Percentiles rank a stretch among this genome's conserved stretches.
Evolutionary conservation across 768 basidiomycete genomes (phyloP).

Genomic region (Strobilomyces dryophilus): DNA sequence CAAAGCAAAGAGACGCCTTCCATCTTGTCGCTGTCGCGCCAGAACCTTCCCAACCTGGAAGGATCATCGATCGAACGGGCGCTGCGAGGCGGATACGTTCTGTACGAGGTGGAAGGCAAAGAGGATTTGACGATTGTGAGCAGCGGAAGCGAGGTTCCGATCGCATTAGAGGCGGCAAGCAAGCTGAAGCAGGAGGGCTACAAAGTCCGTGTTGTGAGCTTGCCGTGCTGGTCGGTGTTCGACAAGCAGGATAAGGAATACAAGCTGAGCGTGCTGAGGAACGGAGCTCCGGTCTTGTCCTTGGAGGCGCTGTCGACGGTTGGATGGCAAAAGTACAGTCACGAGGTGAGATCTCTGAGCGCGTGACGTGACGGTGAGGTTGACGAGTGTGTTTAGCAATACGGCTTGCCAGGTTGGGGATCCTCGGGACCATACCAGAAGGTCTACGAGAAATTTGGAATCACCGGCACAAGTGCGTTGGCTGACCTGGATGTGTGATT

Average conservation of each 20-base stretch:
- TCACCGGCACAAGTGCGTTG: slow-evolving; percentile 67
- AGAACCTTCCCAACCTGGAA: slow-evolving; percentile 92
- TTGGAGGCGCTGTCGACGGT: slow-evolving; percentile 80
- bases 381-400: slow-evolving; percentile 46
- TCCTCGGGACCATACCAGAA: slow-evolving; percentile 87
- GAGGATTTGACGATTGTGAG: slow-evolving; percentile 90
- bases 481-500: neutral
- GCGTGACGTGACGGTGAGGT: neutral
- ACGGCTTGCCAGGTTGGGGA: slow-evolving; percentile 73
- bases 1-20: slow-evolving; percentile 76
- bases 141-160: slow-evolving; percentile 84
- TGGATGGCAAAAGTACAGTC: slow-evolving; percentile 88
- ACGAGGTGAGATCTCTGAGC: slow-evolving; percentile 50
- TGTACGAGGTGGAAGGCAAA: slow-evolving; percentile 65
- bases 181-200: slow-evolving; percentile 73
- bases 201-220: slow-evolving; percentile 77
- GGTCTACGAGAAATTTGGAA: slow-evolving; percentile 88
- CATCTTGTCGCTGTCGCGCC: slow-evolving; percentile 76
- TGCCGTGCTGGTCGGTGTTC: slow-evolving; percentile 89
- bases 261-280: slow-evolving; percentile 77
- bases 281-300: slow-evolving; percentile 85
- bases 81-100: slow-evolving; percentile 81
- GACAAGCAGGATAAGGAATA: slow-evolving; percentile 80
- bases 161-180: slow-evolving; percentile 83
- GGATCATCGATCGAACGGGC: slow-evolving; percentile 84